A percentile compares a stretch with the other conserved stretches of the same genome.
phyloP scores from a whole-genome alignment of 2,329 filamentous ascomycete species.

The Penicillium sp. region DNA sequence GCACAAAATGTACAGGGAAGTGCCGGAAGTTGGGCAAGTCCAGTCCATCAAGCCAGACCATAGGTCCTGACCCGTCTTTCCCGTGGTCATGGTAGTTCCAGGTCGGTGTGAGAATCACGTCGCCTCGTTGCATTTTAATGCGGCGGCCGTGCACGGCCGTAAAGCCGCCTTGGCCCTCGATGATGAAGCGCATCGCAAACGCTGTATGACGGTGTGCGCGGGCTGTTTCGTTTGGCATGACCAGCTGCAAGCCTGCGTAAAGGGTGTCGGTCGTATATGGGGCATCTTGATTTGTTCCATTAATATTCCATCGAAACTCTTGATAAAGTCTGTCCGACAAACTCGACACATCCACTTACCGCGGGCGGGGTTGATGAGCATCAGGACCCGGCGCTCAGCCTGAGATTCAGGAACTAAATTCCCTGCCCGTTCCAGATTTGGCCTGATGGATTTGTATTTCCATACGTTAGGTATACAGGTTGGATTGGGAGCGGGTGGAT shows the following conservation, averaged over 20 bases:
- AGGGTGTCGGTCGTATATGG: slow-evolving; percentile 64
- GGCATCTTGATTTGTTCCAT: slow-evolving; percentile 40
- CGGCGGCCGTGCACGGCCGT: slow-evolving; percentile 61
- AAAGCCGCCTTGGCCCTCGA: slow-evolving; percentile 61
- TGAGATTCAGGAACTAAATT: slow-evolving; percentile 42
- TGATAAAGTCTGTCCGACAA: too few species aligned
- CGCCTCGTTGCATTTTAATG: slow-evolving; percentile 57
- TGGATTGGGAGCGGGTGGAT: slow-evolving; percentile 54
- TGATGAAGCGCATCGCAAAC: slow-evolving; percentile 62
- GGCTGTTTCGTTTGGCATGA: slow-evolving; percentile 61
- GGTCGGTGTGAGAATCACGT: slow-evolving; percentile 61
- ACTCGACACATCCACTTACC: slow-evolving; percentile 28
- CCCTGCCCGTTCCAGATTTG: slow-evolving; percentile 41
- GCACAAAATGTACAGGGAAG: slow-evolving; percentile 59
- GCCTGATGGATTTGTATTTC: slow-evolving; percentile 43
- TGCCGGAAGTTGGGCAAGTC: slow-evolving; percentile 58
- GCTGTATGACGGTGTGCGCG: slow-evolving; percentile 61
- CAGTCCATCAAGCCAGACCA: slow-evolving; percentile 63
- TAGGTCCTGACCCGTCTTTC: slow-evolving; percentile 58
- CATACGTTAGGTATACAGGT: slow-evolving; percentile 42
- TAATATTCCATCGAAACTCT: too few species aligned
- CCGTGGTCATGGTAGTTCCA: slow-evolving; percentile 67
- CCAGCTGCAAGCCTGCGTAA: slow-evolving; percentile 61
- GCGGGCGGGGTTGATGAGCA: slow-evolving; percentile 45
- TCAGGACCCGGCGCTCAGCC: slow-evolving; percentile 46